Base-by-base conservation (phyloP, 768 basidiomycete species). In the Leccinum truebloodii region DNA sequence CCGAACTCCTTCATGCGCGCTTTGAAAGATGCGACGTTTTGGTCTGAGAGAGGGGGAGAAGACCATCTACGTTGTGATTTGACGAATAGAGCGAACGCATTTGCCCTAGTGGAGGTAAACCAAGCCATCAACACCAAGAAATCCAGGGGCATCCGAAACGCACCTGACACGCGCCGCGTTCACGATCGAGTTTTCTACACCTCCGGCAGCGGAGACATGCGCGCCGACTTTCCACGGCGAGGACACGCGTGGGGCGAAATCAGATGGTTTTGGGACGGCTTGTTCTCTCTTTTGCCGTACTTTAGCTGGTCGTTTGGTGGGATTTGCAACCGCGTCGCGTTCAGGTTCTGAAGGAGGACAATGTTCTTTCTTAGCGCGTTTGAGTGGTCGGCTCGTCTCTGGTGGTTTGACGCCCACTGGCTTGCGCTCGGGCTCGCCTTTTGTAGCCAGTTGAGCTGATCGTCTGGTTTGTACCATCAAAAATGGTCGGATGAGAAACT, bases 51-150 rank as follows among this genome's bases (percentile, higher is more conserved):
- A 3, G 84, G 75, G 4, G 86, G 83, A 4, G 87, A 86, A 10
- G 74, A 77, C 94, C 94, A 95, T 73, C 88, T 89, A 22, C 90
- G 79, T 65, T 94, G 93, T 0, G 87, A 89, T 73, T 94, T 95
- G 44, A 94, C 73, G 67, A 95, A 95, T 9, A 94, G 77, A 0
- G 90, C 92, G 65, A 95, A 90, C 5, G 91, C 84, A 56, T 87
- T 90, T n/a, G 90, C 92, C 0, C 90, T 90, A 50, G 24, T 14
- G n/a, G 44, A 14, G 14, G n/a, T 57, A 18, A 37, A 22, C 12
- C 28, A 10, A 34, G 44, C 6, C 51, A 4, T 56, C 18, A 22
- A 20, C 7, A 55, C 14, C 1, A 10, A 46, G 32, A 22, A 54
- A n/a, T 48, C 26, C 26, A 16, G 44, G 48, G 59, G 39, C 5